Base-by-base conservation (phyloP, 371 early-diverging fungal species). In the Mortierella sp. region DNA sequence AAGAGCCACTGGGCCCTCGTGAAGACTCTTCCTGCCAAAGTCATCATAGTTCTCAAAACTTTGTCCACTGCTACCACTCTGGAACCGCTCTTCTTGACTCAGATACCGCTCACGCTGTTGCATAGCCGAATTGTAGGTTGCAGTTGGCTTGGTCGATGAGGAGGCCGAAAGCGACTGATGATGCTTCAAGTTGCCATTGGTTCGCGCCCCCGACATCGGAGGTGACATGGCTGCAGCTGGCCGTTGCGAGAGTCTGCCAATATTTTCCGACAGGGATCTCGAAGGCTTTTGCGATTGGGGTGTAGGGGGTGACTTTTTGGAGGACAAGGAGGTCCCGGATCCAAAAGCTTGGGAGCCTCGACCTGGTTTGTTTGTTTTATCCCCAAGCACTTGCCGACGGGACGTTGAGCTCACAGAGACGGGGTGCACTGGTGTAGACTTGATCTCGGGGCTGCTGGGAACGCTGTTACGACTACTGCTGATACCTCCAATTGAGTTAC, bases 11-110 rank as follows among this genome's bases (percentile, higher is more conserved):
- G 37, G 37, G 3, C 37, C 37, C 37, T 37, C 37, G 9, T 37
- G 37, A 9, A 37, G 3, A 37, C 37, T 37, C 37, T 37, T 37
- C 9, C 37, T 3, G 9, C 59, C 62, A 23, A 60, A 57, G 5
- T 71, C 72, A 12, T 71, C 72, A 15, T 61, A 71, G 51, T 65
- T 65, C 57, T 71, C 72, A 2, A 56, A 61, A 23, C 72, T 71
- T 51, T 71, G 72, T 25, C 66, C 72, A 57, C 72, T 71, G 62
- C 72, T 71, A 12, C 66, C 66, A 56, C 65, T 72, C 29, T 62
- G 72, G 28, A 66, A 59, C 19, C 59, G 73, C 30, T 65, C 66
- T 28, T 64, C 64, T 37, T 59, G 56, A 37, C 37, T 37, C 37
- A 9, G 37, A 37, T 37, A 37, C 37, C 37, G 37, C 37, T 37